Evolutionary conservation across 768 basidiomycete species (phyloP).

Genomic region (Russula emetica): DNA sequence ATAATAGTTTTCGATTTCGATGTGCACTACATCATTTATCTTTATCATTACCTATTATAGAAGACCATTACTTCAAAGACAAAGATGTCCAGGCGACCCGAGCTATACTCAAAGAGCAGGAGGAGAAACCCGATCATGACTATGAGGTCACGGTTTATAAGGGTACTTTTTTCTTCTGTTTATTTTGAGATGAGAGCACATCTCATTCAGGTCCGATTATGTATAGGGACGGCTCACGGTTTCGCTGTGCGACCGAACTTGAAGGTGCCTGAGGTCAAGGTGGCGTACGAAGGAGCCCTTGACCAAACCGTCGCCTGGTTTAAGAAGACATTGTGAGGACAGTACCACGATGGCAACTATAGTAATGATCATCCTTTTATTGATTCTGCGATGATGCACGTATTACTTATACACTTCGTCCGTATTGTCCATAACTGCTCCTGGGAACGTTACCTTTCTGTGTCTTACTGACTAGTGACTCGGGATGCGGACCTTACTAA

Average conservation of each 20-base stretch:
- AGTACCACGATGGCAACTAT: not conserved
- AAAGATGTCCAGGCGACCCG: conserved; percentile 33
- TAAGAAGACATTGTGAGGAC: conserved; percentile 36
- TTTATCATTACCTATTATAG: conserved; percentile 30
- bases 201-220: conserved; percentile 13
- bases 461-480: not conserved
- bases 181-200: not conserved
- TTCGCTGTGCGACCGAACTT: conserved; percentile 48
- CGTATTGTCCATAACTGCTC: not conserved
- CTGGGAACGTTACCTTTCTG: not conserved
- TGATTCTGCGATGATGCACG: not conserved
- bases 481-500: no score
- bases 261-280: conserved; percentile 40
- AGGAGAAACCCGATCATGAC: conserved; percentile 32
- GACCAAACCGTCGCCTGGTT: conserved; percentile 44
- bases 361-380: not conserved
- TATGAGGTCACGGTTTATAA: conserved; percentile 40
- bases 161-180: conserved; percentile 30
- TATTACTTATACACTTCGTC: not conserved
- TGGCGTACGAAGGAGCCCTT: conserved; percentile 43
- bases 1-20: not conserved
- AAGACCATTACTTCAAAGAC: conserved; percentile 35
- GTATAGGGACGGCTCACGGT: conserved; percentile 45
- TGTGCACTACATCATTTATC: not conserved
- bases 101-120: conserved; percentile 33